Base-by-base conservation (phyloP, 2,329 filamentous ascomycete genomes). In the Hymenoscyphus linearis region DNA sequence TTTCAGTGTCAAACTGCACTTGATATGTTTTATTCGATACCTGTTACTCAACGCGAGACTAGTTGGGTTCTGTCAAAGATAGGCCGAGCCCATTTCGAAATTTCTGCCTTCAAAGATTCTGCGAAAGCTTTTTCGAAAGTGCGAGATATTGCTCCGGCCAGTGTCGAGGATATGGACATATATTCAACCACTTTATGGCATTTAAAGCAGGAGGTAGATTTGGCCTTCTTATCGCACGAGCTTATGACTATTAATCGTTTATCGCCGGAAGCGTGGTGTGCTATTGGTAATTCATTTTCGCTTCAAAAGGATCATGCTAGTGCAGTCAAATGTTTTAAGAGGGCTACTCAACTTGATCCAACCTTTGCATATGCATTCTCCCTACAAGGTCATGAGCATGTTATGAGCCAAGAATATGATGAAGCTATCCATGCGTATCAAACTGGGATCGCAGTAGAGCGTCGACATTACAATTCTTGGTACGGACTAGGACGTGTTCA, bases 381-480 rank as follows among this genome's bases (percentile, higher is more conserved):
- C n/a, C 52, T 54, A n/a, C 18, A 54, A 54, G 52, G 34, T 5
- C 34, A 35, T 35, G 34, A 35, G 12, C 34, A 35, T 12, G 12
- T 35, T 35, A 6, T 14, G 10, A 57, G 3, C 47, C 2, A 57
- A 10, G 36, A 44, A n/a, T 44, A 44, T 22, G 27, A 44, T 25
- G n/a, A 34, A 13, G 54, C 54, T 13, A 56, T 56, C 7, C 54
- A 56, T 22, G 54, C 54, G 16, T 56, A 36, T 31, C 54, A 31
- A 4, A 2, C 3, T 7, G 54, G 31, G 6, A 37, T 56, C 18
- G 54, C 18, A 37, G 34, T n/a, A 36, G 36, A 37, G 54, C 35
- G 25, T 26, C 35, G 54, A 25, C 55, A 57, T 26, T 57, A 57
- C 36, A 57, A 57, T 47, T 35, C 55, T 4, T 57, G 55, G 55